Evolutionary conservation across 352 stramenopile genomes (phyloP).

Genomic region (Bremia lactucae): DNA sequence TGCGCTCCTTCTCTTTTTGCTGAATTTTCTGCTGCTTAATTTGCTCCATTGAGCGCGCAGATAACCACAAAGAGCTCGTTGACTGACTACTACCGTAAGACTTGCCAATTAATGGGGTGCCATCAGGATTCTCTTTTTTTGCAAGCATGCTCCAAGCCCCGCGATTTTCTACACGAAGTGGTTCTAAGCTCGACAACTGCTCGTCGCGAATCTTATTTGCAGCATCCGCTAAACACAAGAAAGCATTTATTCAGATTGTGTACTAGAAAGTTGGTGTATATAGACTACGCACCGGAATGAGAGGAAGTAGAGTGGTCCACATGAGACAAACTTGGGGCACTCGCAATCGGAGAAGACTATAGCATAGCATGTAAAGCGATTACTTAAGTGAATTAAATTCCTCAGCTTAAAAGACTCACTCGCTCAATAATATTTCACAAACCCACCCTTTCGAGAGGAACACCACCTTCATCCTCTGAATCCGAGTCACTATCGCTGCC

Average conservation of each 20-base stretch:
- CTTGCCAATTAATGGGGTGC: slow-evolving; percentile 36
- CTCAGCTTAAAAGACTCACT: slow-evolving; percentile 29
- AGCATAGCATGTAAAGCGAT: slow-evolving; percentile 18
- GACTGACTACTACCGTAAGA: slow-evolving; percentile 57
- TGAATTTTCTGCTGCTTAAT: slow-evolving; percentile 83
- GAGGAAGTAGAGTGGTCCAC: slow-evolving; percentile 27
- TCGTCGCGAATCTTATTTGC: slow-evolving; percentile 78
- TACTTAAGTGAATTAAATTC: slow-evolving; percentile 17
- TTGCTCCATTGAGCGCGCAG: slow-evolving; percentile 76
- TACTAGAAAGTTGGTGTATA: background rate
- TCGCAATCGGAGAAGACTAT: slow-evolving; percentile 51
- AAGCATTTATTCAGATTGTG: background rate
- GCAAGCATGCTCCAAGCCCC: slow-evolving; percentile 79
- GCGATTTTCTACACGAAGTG: slow-evolving; percentile 71
- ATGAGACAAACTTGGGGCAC: slow-evolving; percentile 40
- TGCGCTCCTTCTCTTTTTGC: slow-evolving; percentile 70
- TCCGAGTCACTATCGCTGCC: slow-evolving; percentile 83
- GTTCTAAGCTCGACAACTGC: slow-evolving; percentile 35
- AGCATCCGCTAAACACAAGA: slow-evolving; percentile 28
- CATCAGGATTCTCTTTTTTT: slow-evolving; percentile 57
- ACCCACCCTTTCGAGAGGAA: slow-evolving; percentile 80
- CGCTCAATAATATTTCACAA: slow-evolving; percentile 44
- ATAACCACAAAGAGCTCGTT: slow-evolving; percentile 78
- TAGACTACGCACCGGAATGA: slow-evolving; percentile 31
- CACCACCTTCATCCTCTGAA: slow-evolving; percentile 62